Evolutionary conservation across 805 yeast genomes (phyloP), one percentile per base, ranked within the genome.

Genomic region (Monosporozyma aerobia): DNA sequence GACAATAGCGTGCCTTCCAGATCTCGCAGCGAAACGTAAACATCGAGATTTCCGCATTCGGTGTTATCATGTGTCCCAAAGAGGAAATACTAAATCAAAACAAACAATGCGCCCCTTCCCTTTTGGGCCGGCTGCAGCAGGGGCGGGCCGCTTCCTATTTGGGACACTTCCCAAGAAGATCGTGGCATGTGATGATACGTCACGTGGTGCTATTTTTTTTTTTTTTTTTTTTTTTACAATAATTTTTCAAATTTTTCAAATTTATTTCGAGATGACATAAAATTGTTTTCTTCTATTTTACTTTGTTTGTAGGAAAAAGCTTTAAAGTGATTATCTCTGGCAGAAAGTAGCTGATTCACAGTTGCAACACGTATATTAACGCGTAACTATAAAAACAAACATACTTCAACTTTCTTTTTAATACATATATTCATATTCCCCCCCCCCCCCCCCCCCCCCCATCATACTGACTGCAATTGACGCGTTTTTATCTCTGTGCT

Each of bases 351-450:
- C 27, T 40, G 16, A 35, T 14, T 14, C 39, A 13, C 5, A 35
- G 4, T 13, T 13, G 14, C 5, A 35, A 35, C 39, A 35, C 39
- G 16, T 35, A 13, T 4, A 3, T 16, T 19, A 40, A 19, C 44
- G 19, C 39, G 16, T 14, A 8, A 39, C 2, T 39, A 14, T 6
- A 8, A 9, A 11, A 6, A 19, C 27, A 40, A 5, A 40, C 19
- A 8, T 7, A 6, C n/a, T 8, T 13, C 19, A 4, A 39, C 7
- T 39, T n/a, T 23, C 45, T 19, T 23, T 22, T 11, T 43, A 23
- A 43, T 35, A 35, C 29, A 43, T 43, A 43, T 43, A 43, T 43
- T 43, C 45, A 43, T 43, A 43, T 43, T 43, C 45, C 45, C 27
- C 7, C n/a, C n/a, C n/a, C n/a, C n/a, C n/a, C n/a, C n/a, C n/a